Percentiles rank a stretch among this genome's conserved stretches.
Evolutionary conservation across 2,329 filamentous ascomycete species (phyloP).

Genomic region (Rasamsonia emersonii): DNA sequence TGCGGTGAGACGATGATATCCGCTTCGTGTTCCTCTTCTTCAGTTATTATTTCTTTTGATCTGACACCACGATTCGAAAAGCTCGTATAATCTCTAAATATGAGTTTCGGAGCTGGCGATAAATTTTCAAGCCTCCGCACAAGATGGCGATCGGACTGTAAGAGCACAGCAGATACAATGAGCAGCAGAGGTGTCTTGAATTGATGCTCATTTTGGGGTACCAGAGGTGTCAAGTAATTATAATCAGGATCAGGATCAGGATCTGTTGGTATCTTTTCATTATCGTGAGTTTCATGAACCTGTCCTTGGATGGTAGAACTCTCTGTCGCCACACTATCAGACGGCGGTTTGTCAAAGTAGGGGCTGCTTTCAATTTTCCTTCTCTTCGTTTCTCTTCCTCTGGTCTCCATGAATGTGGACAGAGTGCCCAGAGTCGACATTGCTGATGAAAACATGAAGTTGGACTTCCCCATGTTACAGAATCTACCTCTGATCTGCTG

Average conservation of each 20-base stretch:
- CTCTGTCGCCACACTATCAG: constrained; percentile 1
- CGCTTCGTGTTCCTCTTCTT: constrained; percentile 25
- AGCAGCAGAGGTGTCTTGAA: constrained; percentile 17
- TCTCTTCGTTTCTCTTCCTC: constrained; percentile 25
- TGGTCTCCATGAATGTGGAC: constrained; percentile 44
- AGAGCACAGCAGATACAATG: constrained; percentile 12
- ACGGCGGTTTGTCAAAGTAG: constrained; percentile 15
- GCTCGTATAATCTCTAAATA: constrained; percentile 19
- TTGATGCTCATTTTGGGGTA: not conserved
- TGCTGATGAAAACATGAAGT: no score
- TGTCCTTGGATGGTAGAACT: not conserved
- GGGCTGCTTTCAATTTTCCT: constrained; percentile 17
- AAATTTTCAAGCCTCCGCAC: not conserved
- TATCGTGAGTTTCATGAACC: not conserved
- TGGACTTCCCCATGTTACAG: no score
- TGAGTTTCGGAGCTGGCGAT: constrained; percentile 5
- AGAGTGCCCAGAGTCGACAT: constrained; percentile 35
- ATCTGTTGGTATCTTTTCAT: no score
- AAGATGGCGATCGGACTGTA: not conserved
- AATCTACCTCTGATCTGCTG: no score
- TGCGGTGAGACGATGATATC: constrained; percentile 65
- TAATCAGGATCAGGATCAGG: no score
- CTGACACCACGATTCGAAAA: not conserved
- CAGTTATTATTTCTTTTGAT: not conserved
- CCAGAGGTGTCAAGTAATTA: constrained; percentile 18